Conservation (phyloP, 2,329 filamentous ascomycete genomes). For the Fusarium begoniae region DNA sequence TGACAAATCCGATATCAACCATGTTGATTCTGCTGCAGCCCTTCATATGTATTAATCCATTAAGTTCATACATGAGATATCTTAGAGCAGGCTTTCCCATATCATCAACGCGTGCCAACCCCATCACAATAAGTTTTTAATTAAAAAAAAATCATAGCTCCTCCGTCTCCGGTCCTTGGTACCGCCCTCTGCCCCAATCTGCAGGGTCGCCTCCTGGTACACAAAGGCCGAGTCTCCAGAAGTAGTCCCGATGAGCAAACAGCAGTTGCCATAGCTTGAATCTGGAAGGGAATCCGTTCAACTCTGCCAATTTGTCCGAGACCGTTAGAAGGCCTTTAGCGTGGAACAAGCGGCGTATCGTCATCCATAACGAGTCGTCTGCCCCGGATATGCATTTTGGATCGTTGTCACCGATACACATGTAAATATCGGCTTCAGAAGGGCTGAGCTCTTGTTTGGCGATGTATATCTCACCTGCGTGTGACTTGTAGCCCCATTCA, state of each 20-base stretch:
- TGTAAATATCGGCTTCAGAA: slow-evolving; percentile 70
- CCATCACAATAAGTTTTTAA: neutral
- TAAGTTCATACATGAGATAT: neutral
- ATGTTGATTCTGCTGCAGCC: neutral
- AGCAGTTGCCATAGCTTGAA: slow-evolving; percentile 91
- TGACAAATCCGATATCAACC: neutral
- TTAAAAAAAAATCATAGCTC: slow-evolving; percentile 48
- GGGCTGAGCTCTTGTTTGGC: slow-evolving; percentile 76
- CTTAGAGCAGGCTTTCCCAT: slow-evolving; percentile 2
- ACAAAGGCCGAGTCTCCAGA: slow-evolving; percentile 91
- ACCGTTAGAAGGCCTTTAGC: slow-evolving; percentile 37
- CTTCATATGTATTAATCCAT: neutral
- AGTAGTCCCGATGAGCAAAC: slow-evolving; percentile 95
- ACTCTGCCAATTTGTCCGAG: slow-evolving; percentile 28
- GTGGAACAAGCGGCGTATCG: slow-evolving; percentile 39
- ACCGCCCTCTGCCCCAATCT: slow-evolving; percentile 68
- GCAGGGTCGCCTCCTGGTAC: slow-evolving; percentile 79
- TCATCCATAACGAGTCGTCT: slow-evolving; percentile 49
- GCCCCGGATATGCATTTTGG: slow-evolving; percentile 73
- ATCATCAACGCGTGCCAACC: neutral
- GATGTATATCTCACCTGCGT: slow-evolving; percentile 90
- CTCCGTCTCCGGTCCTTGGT: slow-evolving; percentile 50
- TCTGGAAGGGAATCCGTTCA: slow-evolving; percentile 63
- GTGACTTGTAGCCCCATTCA: slow-evolving; percentile 89
- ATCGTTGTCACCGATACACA: slow-evolving; percentile 79